Conservation (phyloP, 2,329 filamentous ascomycete species). For the Aspergillus cejpii region DNA sequence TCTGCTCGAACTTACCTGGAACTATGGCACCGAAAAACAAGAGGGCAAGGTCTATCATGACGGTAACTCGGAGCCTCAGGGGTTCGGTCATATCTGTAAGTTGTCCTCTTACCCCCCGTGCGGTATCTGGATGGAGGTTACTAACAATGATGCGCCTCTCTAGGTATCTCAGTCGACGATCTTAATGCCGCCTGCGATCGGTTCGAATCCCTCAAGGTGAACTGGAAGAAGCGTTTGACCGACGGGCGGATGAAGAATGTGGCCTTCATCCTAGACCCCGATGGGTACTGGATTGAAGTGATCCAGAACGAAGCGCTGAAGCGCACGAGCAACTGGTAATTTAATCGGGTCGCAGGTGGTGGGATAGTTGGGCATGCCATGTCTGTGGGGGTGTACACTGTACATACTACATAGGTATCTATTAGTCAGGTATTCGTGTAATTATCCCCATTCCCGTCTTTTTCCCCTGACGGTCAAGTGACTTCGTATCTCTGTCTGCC, state of each 20-base stretch:
- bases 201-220: slow-evolving; percentile 73
- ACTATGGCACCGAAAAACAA: slow-evolving; percentile 65
- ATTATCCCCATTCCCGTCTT: background rate
- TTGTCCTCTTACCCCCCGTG: slow-evolving; percentile 18
- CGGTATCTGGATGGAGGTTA: too few relatives aligned
- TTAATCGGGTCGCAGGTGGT: background rate
- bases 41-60: slow-evolving; percentile 85
- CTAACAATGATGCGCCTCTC: slow-evolving; percentile 7
- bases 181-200: slow-evolving; percentile 79
- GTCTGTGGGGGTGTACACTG: background rate
- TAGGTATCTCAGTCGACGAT: slow-evolving; percentile 75
- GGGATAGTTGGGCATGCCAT: slow-evolving; percentile 1
- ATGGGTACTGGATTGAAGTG: slow-evolving; percentile 70
- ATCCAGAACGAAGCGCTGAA: slow-evolving; percentile 61
- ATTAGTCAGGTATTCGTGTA: background rate
- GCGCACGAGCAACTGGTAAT: slow-evolving; percentile 38
- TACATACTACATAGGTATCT: background rate
- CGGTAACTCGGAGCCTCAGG: slow-evolving; percentile 84
- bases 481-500: background rate
- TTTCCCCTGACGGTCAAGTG: background rate
- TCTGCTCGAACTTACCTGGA: slow-evolving; percentile 83
- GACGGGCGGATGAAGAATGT: slow-evolving; percentile 90
- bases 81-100: slow-evolving; percentile 87
- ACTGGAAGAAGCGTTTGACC: slow-evolving; percentile 92
- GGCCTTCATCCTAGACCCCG: slow-evolving; percentile 83